Base-by-base conservation (phyloP, 2,329 filamentous ascomycete genomes). In the Cladophialophora yegresii region DNA sequence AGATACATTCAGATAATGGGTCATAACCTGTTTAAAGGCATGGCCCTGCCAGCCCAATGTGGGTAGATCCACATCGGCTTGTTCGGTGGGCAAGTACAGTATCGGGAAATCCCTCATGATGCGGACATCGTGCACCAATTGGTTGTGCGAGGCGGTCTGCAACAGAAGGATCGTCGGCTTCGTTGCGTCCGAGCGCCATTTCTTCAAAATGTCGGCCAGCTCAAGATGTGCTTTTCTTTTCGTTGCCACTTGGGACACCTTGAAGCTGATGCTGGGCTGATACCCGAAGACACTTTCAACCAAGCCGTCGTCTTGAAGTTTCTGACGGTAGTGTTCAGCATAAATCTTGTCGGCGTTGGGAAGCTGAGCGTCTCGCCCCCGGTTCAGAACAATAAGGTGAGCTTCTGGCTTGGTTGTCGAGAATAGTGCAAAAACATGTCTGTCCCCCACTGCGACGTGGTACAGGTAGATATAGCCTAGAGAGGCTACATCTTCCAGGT, bases 11-110 rank as follows among this genome's bases (percentile, higher is more conserved):
- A 99, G 84, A 74, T 97, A 99, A 73, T 96, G 92, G 30, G 88
- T 88, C 8, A 98, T 89, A 9, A 98, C 80, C 28, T 93, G 87
- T 72, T 91, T 92, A 1, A 92, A 91, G 64, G 96, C 88, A 65
- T 96, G 93, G 0, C 87, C 83, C 75, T 98, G 95, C 95, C 95
- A 99, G 1, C 92, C 93, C 16, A 99, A 83, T 0, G 93, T 92
- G 9, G 95, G 95, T 4, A 98, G 82, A 43, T 92, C 89, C 75
- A 90, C 92, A 73, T 99, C 96, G 0, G 88, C 85, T 28, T 89
- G 84, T 72, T 98, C 92, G 65, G 91, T 89, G 72, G 89, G 89
- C 54, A 99, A 83, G 0, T 90, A 85, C 51, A 99, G 78, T 13
- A 93, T 85, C 0, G 95, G 95, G 69, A 96, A 89, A 43, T 96